These are phyloP conservation scores for Bondarzewia mesenterica DNA, from an alignment of 1,284 basidiomycete genomes.

Conservation along the genomic window DNA sequence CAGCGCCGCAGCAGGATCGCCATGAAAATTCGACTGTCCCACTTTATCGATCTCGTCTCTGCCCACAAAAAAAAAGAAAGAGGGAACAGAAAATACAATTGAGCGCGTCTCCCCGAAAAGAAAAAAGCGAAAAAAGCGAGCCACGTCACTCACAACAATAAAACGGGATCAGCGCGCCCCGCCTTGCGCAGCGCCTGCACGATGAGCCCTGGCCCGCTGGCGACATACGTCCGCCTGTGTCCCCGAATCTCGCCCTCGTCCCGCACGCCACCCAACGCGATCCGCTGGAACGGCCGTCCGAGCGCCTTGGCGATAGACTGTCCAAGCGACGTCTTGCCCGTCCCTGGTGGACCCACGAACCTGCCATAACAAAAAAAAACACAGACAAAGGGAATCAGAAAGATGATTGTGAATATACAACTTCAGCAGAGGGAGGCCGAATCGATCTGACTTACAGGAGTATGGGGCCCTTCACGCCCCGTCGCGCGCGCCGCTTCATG, in stretches of 20 bases:
- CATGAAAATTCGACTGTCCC: conserved; percentile 79
- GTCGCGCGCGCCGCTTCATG: background rate
- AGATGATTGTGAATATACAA: too few species aligned
- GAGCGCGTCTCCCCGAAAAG: background rate
- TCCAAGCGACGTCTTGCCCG: conserved; percentile 80
- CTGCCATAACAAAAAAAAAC: conserved; percentile 22
- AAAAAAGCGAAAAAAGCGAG: conserved; percentile 10
- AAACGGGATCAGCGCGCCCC: conserved; percentile 71
- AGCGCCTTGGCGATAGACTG: conserved; percentile 83
- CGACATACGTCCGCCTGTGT: conserved; percentile 87
- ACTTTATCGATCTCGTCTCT: conserved; percentile 88
- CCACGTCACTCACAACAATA: conserved; percentile 56
- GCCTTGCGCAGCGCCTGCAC: conserved; percentile 87
- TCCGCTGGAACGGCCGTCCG: conserved; percentile 81
- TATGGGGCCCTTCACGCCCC: conserved; percentile 69
- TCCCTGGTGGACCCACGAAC: conserved; percentile 78
- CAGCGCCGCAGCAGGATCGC: conserved; percentile 82
- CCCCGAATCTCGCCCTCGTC: conserved; percentile 90
- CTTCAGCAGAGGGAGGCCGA: too few species aligned
- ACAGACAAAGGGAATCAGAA: background rate
- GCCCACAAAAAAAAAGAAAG: conserved; percentile 17
- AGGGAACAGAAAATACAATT: too few species aligned
- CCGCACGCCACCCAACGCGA: conserved; percentile 86
- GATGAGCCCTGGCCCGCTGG: conserved; percentile 79
- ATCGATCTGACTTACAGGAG: conserved; percentile 64